Evolutionary conservation across 306 rosid species (phyloP).

Genomic region (Lupinus albus): DNA sequence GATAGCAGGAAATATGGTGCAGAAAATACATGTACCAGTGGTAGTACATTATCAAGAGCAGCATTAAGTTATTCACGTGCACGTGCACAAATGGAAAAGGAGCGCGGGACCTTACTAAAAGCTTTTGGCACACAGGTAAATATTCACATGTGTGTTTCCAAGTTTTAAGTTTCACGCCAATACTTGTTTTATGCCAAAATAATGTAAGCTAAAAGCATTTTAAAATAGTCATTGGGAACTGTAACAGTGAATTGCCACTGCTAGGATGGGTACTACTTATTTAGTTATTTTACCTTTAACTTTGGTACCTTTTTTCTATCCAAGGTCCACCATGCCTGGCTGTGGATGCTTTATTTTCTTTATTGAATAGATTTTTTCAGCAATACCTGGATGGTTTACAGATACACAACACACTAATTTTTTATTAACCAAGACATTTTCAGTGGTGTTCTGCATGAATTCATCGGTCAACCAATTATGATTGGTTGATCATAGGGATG

Average conservation of each 20-base stretch:
- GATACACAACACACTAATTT: too few species aligned
- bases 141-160: neutral
- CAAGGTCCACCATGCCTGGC: neutral
- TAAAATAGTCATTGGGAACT: slow-evolving; percentile 10
- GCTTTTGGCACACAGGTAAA: slow-evolving; percentile 94
- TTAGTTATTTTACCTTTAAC: slow-evolving; percentile 7
- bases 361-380: neutral
- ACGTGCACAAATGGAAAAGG: slow-evolving; percentile 96
- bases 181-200: slow-evolving; percentile 23
- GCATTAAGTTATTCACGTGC: slow-evolving; percentile 77
- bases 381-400: slow-evolving; percentile 27
- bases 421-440: too few species aligned
- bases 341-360: slow-evolving; percentile 19
- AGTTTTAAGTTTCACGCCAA: slow-evolving; percentile 1
- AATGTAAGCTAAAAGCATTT: neutral
- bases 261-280: slow-evolving; percentile 34
- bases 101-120: slow-evolving; percentile 81
- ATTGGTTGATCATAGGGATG: slow-evolving; percentile 13
- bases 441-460: slow-evolving; percentile 15
- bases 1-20: slow-evolving; percentile 96
- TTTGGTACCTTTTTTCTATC: slow-evolving; percentile 8
- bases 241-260: slow-evolving; percentile 8
- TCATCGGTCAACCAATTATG: slow-evolving; percentile 9
- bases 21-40: slow-evolving; percentile 94
- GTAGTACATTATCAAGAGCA: slow-evolving; percentile 81